These are phyloP conservation scores for Sophora flavescens DNA, from an alignment of 306 rosid species.

Conservation along the genomic window DNA sequence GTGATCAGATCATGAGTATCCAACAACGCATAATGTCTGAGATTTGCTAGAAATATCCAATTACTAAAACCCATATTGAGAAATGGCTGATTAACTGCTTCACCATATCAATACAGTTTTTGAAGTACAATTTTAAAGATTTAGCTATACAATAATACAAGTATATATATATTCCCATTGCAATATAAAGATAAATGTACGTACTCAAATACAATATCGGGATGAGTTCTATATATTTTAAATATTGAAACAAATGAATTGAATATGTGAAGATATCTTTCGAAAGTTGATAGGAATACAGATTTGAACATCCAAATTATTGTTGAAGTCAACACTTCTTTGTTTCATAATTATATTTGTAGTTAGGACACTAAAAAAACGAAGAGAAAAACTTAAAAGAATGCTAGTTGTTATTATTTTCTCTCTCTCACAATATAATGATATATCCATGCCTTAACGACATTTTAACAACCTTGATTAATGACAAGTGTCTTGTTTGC, in stretches of 20 bases:
- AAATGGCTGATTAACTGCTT: not conserved
- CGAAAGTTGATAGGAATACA: not conserved
- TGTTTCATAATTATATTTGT: not conserved
- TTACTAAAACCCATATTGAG: not conserved
- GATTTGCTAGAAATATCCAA: not conserved
- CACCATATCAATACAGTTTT: not conserved
- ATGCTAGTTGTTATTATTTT: not conserved
- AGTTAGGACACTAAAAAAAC: not conserved
- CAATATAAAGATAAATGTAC: not conserved
- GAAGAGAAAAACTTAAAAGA: not conserved
- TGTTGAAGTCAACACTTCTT: not conserved
- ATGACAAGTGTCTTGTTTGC: slow-evolving; percentile 38
- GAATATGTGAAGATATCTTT: not conserved
- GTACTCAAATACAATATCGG: not conserved
- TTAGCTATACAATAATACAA: too few species aligned
- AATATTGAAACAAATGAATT: not conserved
- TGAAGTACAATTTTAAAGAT: not conserved
- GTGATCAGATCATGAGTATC: too few species aligned
- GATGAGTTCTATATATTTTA: not conserved
- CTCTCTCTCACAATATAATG: not conserved
- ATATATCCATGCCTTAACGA: slow-evolving; percentile 16
- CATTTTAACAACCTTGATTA: slow-evolving; percentile 21
- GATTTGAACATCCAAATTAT: not conserved
- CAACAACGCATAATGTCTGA: not conserved
- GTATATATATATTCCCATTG: too few species aligned